Evolutionary conservation across 176 grass and related monocot species (phyloP).

Genomic region (Eleusine indica): DNA sequence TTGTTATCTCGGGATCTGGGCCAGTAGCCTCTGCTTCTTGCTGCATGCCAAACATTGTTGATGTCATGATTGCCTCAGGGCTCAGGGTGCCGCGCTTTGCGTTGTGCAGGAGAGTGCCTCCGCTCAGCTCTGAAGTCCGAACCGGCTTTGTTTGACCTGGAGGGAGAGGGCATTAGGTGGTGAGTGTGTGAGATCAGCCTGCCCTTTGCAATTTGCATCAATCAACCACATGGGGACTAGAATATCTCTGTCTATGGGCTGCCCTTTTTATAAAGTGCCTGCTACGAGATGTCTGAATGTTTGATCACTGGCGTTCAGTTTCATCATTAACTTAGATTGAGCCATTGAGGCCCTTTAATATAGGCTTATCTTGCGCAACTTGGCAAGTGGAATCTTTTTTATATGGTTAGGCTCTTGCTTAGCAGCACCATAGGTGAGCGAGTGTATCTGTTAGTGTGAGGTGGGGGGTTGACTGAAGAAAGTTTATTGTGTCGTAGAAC

Average conservation of each 20-base stretch:
- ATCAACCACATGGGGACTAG: slow-evolving; percentile 51
- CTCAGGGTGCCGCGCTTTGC: background rate
- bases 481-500: background rate
- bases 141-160: slow-evolving; percentile 43
- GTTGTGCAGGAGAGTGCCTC: background rate
- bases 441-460: background rate
- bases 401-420: background rate
- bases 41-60: slow-evolving; percentile 34
- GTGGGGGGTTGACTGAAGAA: slow-evolving; percentile 36
- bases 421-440: background rate
- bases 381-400: slow-evolving; percentile 28
- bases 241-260: slow-evolving; percentile 26
- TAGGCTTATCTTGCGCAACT: slow-evolving; percentile 39
- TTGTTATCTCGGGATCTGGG: slow-evolving; percentile 53
- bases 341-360: slow-evolving; percentile 6
- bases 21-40: background rate
- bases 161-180: slow-evolving; percentile 16
- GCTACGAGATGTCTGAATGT: slow-evolving; percentile 45
- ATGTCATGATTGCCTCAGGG: slow-evolving; percentile 28
- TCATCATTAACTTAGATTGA: slow-evolving; percentile 17
- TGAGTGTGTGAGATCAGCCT: slow-evolving; percentile 36
- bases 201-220: slow-evolving; percentile 11
- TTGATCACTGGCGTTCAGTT: slow-evolving; percentile 29
- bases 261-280: slow-evolving; percentile 39
- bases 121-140: background rate